A percentile compares a stretch with the other conserved stretches of the same genome.
These are phyloP conservation scores for Penicillium freii DNA, from an alignment of 2,329 filamentous ascomycete genomes.

Conservation along the genomic window DNA sequence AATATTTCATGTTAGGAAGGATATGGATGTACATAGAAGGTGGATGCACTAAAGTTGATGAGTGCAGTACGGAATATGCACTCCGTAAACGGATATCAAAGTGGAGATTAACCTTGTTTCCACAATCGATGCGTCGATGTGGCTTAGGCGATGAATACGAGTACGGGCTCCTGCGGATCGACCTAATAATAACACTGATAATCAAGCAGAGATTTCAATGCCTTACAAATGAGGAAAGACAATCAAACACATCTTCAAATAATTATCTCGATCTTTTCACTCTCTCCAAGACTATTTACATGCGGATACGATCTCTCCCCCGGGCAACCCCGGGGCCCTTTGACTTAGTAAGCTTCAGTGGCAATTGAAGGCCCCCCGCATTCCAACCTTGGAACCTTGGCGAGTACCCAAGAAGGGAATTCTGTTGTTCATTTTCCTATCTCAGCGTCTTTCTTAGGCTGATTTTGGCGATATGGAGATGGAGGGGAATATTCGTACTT, in stretches of 20 bases:
- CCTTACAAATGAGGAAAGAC: too few relatives aligned
- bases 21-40: not conserved
- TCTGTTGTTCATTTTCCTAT: conserved; percentile 9
- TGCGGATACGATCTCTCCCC: not conserved
- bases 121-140: not conserved
- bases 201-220: not conserved
- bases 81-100: too few relatives aligned
- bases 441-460: not conserved
- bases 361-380: not conserved
- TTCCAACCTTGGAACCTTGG: not conserved
- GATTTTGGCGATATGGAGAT: not conserved
- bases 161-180: not conserved
- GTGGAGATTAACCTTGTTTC: not conserved
- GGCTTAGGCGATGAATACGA: not conserved
- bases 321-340: too few relatives aligned
- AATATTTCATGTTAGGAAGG: not conserved
- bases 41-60: not conserved
- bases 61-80: too few relatives aligned
- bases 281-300: too few relatives aligned
- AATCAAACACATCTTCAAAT: not conserved
- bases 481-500: conserved; percentile 11
- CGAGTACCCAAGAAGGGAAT: conserved; percentile 2
- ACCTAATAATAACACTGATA: not conserved
- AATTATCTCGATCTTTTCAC: not conserved
- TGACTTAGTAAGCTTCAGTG: conserved; percentile 1